Evolutionary conservation across 2,329 filamentous ascomycete genomes (phyloP).

Genomic region (Venturia carpophila): DNA sequence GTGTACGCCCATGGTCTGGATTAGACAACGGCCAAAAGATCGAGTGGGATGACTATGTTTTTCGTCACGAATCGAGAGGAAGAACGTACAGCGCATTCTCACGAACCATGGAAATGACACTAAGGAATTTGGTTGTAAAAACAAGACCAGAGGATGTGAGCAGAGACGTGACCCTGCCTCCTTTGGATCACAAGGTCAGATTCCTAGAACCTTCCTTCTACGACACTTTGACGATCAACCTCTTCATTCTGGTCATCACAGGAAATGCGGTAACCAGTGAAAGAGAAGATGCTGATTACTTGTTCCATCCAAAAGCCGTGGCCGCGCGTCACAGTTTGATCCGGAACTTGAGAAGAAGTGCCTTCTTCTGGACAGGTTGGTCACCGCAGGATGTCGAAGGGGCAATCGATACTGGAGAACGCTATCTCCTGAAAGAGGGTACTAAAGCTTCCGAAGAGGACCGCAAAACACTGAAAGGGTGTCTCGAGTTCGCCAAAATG

Average conservation of each 20-base stretch:
- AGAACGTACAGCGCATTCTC: conserved; percentile 49
- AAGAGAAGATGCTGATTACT: conserved; percentile 72
- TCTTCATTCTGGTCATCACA: conserved; percentile 77
- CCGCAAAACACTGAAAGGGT: conserved; percentile 50
- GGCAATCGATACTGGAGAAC: conserved; percentile 57
- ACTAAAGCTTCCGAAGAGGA: conserved; percentile 56
- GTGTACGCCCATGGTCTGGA: conserved; percentile 72
- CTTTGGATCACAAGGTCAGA: conserved; percentile 62
- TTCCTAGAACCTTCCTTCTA: conserved; percentile 75
- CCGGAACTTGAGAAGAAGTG: conserved; percentile 70
- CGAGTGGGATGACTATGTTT: conserved; percentile 67
- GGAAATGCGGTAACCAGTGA: conserved; percentile 87
- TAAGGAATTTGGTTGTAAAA: conserved; percentile 76
- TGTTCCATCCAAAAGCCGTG: conserved; percentile 71
- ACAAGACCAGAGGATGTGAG: conserved; percentile 66
- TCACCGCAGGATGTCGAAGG: conserved; percentile 53
- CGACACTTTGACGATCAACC: conserved; percentile 73
- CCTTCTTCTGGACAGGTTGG: conserved; percentile 80
- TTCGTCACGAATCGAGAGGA: conserved; percentile 41
- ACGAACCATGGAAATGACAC: conserved; percentile 55
- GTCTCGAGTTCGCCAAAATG: conserved; percentile 56
- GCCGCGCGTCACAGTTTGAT: conserved; percentile 62
- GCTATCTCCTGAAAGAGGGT: conserved; percentile 57
- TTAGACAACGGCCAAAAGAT: conserved; percentile 51
- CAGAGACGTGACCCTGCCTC: conserved; percentile 56